Conservation (phyloP, 2,329 filamentous ascomycete genomes). For the Ophiognomonia clavigignenti-juglandacearum region DNA sequence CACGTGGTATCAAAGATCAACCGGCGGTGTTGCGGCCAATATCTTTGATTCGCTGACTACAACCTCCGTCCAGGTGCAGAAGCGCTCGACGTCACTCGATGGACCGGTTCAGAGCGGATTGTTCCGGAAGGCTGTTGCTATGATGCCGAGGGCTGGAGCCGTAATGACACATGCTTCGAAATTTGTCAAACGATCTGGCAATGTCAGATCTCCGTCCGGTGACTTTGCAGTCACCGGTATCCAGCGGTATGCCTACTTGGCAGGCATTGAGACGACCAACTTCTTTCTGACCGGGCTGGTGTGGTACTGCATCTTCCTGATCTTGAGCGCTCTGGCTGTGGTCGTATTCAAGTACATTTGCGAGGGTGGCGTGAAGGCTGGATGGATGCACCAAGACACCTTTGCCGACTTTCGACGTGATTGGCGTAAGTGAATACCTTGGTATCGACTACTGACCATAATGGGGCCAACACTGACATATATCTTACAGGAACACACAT, state of each 20-base stretch:
- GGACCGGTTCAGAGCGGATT: slow-evolving; percentile 22
- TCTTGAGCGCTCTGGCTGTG: slow-evolving; percentile 65
- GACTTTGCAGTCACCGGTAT: slow-evolving; percentile 64
- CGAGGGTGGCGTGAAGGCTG: slow-evolving; percentile 64
- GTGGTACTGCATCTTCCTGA: slow-evolving; percentile 76
- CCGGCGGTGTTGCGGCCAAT: slow-evolving; percentile 71
- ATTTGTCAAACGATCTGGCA: slow-evolving; percentile 20
- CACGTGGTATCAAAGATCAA: slow-evolving; percentile 85
- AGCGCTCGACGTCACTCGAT: slow-evolving; percentile 44
- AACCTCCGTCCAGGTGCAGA: slow-evolving; percentile 71
- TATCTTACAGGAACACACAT: slow-evolving; percentile 31
- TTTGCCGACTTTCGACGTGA: slow-evolving; percentile 84
- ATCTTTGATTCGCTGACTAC: slow-evolving; percentile 65
- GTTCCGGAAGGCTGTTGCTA: slow-evolving; percentile 26
- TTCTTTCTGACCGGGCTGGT: slow-evolving; percentile 79
- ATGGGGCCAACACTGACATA: not conserved
- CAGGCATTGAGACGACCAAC: slow-evolving; percentile 74
- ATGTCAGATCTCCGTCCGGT: slow-evolving; percentile 37
- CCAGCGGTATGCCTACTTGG: slow-evolving; percentile 75
- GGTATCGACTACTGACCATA: too few relatives aligned
- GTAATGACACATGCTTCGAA: slow-evolving; percentile 6
- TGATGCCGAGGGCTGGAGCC: slow-evolving; percentile 24
- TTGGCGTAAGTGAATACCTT: slow-evolving; percentile 51
- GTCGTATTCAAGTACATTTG: slow-evolving; percentile 69
- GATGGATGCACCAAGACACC: slow-evolving; percentile 73